A percentile compares a stretch with the other conserved stretches of the same genome.
Conservation (phyloP, 192 early-diverging fungal species). For the Coemansia sp. region DNA sequence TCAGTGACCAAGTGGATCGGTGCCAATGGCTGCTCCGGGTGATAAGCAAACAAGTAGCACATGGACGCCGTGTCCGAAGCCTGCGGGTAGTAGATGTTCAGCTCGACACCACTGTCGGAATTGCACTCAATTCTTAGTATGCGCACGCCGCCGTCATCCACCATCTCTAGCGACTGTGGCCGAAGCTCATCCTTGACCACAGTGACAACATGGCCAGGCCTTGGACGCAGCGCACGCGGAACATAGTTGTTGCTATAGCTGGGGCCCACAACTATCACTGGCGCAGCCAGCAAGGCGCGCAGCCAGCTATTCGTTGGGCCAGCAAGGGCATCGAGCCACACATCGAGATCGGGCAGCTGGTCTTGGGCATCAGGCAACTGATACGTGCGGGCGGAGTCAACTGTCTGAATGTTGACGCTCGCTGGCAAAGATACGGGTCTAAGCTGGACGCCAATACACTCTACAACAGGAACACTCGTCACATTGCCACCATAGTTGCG, state of each 20-base stretch:
- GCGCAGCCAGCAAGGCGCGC: conserved; percentile 70
- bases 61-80: conserved; percentile 32
- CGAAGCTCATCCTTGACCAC: neutral
- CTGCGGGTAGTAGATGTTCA: conserved; percentile 44
- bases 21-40: neutral
- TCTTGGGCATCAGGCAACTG: neutral
- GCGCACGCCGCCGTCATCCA: conserved; percentile 59
- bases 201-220: conserved; percentile 52
- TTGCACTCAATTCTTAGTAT: conserved; percentile 72
- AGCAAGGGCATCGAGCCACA: conserved; percentile 71
- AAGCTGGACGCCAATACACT: conserved; percentile 59
- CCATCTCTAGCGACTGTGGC: neutral
- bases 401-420: neutral
- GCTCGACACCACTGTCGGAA: conserved; percentile 59
- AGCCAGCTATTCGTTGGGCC: conserved; percentile 73
- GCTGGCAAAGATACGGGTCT: neutral
- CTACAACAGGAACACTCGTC: conserved; percentile 66
- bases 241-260: conserved; percentile 61
- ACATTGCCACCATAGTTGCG: conserved; percentile 65
- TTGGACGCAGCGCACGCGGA: conserved; percentile 60
- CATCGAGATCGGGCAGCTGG: conserved; percentile 17
- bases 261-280: conserved; percentile 71
- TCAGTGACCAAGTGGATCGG: conserved; percentile 19
- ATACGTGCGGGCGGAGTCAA: neutral
- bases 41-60: conserved; percentile 12